A percentile compares a stretch with the other conserved stretches of the same genome.
Evolutionary conservation across 2,329 filamentous ascomycete genomes (phyloP).

Genomic region (Colletotrichum sp.): DNA sequence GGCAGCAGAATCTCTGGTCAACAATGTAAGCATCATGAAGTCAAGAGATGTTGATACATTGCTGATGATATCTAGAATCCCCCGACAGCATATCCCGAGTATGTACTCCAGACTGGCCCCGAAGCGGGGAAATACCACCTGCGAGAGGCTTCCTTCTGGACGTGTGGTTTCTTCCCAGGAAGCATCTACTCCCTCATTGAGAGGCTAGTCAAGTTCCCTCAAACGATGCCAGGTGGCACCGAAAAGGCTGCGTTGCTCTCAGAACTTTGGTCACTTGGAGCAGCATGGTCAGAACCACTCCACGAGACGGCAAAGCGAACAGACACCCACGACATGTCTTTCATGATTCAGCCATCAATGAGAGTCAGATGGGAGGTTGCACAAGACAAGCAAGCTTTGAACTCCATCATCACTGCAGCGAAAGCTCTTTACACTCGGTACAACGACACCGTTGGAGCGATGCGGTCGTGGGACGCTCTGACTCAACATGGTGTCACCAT

Average conservation of each 20-base stretch:
- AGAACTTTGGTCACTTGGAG: constrained; percentile 28
- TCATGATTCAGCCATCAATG: constrained; percentile 55
- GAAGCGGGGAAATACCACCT: constrained; percentile 21
- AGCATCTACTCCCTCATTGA: constrained; percentile 37
- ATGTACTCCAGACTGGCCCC: constrained; percentile 20
- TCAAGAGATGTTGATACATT: neutral
- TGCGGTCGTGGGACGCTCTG: constrained; percentile 51
- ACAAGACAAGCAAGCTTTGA: constrained; percentile 38
- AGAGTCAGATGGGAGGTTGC: constrained; percentile 52
- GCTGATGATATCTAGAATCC: constrained; percentile 9
- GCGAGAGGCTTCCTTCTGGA: constrained; percentile 31
- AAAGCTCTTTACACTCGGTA: constrained; percentile 46
- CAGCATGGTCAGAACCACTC: constrained; percentile 38
- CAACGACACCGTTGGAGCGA: constrained; percentile 45
- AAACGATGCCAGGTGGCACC: constrained; percentile 14
- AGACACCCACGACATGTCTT: constrained; percentile 59
- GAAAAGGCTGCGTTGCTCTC: constrained; percentile 19
- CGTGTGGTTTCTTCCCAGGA: constrained; percentile 43
- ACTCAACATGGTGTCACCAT: constrained; percentile 32
- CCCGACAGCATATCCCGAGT: constrained; percentile 22
- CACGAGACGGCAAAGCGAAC: constrained; percentile 40
- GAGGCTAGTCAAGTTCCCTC: constrained; percentile 33
- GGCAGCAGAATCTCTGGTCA: constrained; percentile 4
- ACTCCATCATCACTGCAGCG: constrained; percentile 47
- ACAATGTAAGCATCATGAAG: constrained; percentile 11